phyloP scores from a whole-genome alignment of 2,329 filamentous ascomycete species.

The Periconia macrospinosa region DNA sequence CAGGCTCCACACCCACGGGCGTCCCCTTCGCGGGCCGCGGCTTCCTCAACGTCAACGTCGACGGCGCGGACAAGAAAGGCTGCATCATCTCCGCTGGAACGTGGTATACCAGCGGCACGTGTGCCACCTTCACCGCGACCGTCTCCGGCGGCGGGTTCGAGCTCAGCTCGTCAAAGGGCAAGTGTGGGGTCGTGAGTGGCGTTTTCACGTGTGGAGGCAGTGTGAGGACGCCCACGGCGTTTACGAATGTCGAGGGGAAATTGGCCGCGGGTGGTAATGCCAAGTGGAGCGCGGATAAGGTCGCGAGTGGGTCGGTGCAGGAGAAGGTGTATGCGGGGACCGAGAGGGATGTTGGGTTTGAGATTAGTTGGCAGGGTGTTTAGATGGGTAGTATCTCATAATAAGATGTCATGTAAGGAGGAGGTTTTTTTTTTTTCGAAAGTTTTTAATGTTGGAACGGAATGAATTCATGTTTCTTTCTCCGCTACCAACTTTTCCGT shows the following conservation, averaged over 20 bases:
- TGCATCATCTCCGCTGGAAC: constrained; percentile 68
- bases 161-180: constrained; percentile 37
- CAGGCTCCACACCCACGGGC: constrained; percentile 29
- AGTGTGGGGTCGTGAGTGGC: constrained; percentile 59
- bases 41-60: constrained; percentile 58
- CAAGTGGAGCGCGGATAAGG: constrained; percentile 48
- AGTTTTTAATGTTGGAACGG: not conserved
- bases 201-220: constrained; percentile 58
- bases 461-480: too few relatives aligned
- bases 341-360: constrained; percentile 35
- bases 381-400: constrained; percentile 1
- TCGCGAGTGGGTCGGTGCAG: constrained; percentile 48
- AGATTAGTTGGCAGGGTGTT: constrained; percentile 43
- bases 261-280: constrained; percentile 44
- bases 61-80: constrained; percentile 56
- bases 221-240: constrained; percentile 47
- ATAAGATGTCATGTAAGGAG: too few relatives aligned
- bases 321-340: constrained; percentile 46
- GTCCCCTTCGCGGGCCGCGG: constrained; percentile 61
- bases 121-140: constrained; percentile 65
- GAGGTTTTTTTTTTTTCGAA: too few relatives aligned
- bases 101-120: constrained; percentile 70
- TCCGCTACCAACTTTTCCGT: too few relatives aligned
- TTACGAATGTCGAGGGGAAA: constrained; percentile 39
- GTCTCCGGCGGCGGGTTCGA: constrained; percentile 33